Evolutionary conservation across 2,329 filamentous ascomycete species (phyloP).

Genomic region (Cordyceps cateniannulata): DNA sequence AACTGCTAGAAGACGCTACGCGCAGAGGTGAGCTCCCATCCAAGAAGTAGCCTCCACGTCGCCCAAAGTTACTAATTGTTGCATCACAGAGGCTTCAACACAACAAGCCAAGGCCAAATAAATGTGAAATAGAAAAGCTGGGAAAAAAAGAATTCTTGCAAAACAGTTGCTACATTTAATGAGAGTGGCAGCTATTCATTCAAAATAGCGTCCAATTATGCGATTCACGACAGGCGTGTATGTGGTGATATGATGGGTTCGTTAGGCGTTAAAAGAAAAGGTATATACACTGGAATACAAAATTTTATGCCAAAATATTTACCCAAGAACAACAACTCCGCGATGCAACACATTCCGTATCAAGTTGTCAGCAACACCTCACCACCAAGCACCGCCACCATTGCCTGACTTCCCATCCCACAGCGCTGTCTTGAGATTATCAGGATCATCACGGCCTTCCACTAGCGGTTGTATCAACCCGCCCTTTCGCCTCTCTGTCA

Average conservation of each 20-base stretch:
- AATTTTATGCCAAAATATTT: neutral
- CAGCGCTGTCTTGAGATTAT: constrained; percentile 22
- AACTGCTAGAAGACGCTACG: constrained; percentile 84
- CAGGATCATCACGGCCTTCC: constrained; percentile 30
- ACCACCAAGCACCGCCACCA: constrained; percentile 36
- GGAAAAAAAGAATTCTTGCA: neutral
- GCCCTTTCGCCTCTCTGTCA: constrained; percentile 49
- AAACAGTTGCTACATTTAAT: neutral
- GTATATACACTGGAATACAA: constrained; percentile 12
- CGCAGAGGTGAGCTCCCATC: constrained; percentile 58
- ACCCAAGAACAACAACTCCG: neutral
- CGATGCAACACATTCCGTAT: neutral
- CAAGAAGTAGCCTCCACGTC: neutral
- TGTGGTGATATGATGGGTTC: constrained; percentile 10
- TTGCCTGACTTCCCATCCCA: constrained; percentile 35
- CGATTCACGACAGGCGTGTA: constrained; percentile 1
- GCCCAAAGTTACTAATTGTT: constrained; percentile 4
- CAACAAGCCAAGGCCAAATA: constrained; percentile 50
- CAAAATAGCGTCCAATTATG: neutral
- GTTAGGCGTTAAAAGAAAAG: constrained; percentile 12
- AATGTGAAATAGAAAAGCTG: constrained; percentile 13
- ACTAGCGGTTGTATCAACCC: constrained; percentile 43
- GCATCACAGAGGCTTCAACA: constrained; percentile 45
- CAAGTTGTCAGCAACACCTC: constrained; percentile 5
- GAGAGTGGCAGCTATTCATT: constrained; percentile 1